phyloP scores from a whole-genome alignment of 257 asterid genomes.

The Solanum rostratum region DNA sequence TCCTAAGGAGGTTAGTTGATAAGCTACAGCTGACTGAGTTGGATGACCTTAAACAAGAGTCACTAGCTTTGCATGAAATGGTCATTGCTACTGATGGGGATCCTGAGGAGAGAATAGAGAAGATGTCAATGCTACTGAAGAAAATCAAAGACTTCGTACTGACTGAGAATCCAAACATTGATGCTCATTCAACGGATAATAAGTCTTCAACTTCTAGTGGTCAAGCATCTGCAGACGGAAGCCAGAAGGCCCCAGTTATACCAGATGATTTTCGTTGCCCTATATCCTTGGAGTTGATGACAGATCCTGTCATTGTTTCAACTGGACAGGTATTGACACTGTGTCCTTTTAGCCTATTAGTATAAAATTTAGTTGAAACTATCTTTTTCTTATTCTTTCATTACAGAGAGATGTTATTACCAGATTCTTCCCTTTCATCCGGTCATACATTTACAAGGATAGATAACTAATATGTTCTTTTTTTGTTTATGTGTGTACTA shows the following conservation, averaged over 20 bases:
- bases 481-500: neutral
- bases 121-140: conserved; percentile 90
- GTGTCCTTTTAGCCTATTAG: neutral
- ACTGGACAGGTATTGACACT: conserved; percentile 81
- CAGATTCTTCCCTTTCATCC: neutral
- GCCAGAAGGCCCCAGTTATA: conserved; percentile 48
- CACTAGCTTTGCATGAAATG: conserved; percentile 96
- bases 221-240: conserved; percentile 30
- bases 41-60: conserved; percentile 85
- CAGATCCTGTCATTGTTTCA: conserved; percentile 95
- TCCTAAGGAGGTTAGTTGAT: conserved; percentile 57
- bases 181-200: conserved; percentile 26
- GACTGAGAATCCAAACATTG: conserved; percentile 62
- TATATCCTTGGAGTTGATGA: conserved; percentile 89
- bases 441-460: neutral
- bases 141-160: conserved; percentile 89
- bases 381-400: neutral
- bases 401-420: neutral
- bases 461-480: neutral
- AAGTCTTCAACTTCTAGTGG: conserved; percentile 36
- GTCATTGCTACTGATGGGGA: conserved; percentile 83
- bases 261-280: conserved; percentile 99
- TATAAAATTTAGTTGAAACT: neutral
- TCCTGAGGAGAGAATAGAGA: conserved; percentile 84
- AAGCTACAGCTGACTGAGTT: conserved; percentile 73